Conservation (phyloP, 2,329 filamentous ascomycete species). For the Grosmannia serpens region DNA sequence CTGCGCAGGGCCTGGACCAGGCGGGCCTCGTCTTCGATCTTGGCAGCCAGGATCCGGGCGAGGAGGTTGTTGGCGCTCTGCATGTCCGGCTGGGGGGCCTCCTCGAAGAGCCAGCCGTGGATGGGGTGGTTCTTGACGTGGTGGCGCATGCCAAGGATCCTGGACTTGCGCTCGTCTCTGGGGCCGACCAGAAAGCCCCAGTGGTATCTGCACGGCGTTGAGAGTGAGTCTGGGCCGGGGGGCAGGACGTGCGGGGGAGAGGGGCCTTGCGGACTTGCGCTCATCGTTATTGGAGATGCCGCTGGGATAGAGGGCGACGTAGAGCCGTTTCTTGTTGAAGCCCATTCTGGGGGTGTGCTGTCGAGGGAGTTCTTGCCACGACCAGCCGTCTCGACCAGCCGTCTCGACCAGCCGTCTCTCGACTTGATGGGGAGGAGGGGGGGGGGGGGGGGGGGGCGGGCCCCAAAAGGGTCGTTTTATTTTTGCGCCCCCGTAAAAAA, state of each 20-base stretch:
- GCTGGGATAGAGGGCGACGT: neutral
- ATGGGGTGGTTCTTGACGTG: conserved; percentile 19
- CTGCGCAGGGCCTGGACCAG: conserved; percentile 21
- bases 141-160: conserved; percentile 19
- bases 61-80: conserved; percentile 19
- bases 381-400: too few species aligned
- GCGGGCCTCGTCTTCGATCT: conserved; percentile 22
- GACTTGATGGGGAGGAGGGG: too few species aligned
- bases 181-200: conserved; percentile 20
- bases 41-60: conserved; percentile 25
- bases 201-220: conserved; percentile 13
- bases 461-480: too few species aligned
- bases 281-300: neutral
- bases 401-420: too few species aligned
- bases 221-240: too few species aligned
- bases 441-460: too few species aligned
- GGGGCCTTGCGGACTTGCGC: neutral
- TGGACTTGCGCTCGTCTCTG: conserved; percentile 14
- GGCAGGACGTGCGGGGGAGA: too few species aligned
- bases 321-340: neutral
- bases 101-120: conserved; percentile 18
- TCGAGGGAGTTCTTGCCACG: too few species aligned
- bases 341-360: too few species aligned
- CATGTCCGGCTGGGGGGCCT: conserved; percentile 12
- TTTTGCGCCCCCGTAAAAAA: too few species aligned